A percentile compares a stretch with the other conserved stretches of the same genome.
Evolutionary conservation across 2,329 filamentous ascomycete species (phyloP).

Genomic region (Aschersonia sp.): DNA sequence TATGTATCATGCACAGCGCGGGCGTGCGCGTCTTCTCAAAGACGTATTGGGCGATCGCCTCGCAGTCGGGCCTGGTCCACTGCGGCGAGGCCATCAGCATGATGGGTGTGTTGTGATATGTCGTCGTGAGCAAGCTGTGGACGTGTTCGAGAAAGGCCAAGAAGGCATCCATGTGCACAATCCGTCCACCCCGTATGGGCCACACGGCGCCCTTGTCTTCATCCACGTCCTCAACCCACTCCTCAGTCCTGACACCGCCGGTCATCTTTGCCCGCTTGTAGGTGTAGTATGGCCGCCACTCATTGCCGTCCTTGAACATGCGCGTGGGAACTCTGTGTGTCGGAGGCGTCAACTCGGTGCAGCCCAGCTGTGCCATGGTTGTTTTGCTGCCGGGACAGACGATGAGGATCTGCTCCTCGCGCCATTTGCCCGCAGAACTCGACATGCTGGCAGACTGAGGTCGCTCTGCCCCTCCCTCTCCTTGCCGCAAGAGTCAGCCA

Average conservation of each 20-base stretch:
- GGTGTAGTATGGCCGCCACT: slow-evolving; percentile 63
- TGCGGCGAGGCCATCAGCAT: slow-evolving; percentile 78
- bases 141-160: slow-evolving; percentile 87
- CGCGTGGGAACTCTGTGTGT: slow-evolving; percentile 74
- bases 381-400: slow-evolving; percentile 77
- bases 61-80: slow-evolving; percentile 80
- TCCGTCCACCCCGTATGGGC: slow-evolving; percentile 67
- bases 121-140: slow-evolving; percentile 75
- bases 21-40: slow-evolving; percentile 97
- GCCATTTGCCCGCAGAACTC: slow-evolving; percentile 42
- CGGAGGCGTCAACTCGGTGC: slow-evolving; percentile 85
- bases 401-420: slow-evolving; percentile 51
- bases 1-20: slow-evolving; percentile 79
- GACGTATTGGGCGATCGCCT: slow-evolving; percentile 80
- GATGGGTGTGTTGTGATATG: slow-evolving; percentile 92
- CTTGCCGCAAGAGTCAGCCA: background rate
- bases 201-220: slow-evolving; percentile 82
- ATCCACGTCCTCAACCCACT: slow-evolving; percentile 80
- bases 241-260: slow-evolving; percentile 38
- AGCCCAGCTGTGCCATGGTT: slow-evolving; percentile 80
- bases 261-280: slow-evolving; percentile 44
- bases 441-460: slow-evolving; percentile 27
- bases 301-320: slow-evolving; percentile 83
- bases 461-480: no score
- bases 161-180: slow-evolving; percentile 85